Evolutionary conservation across 805 yeast species (phyloP).

Genomic region (Zygoascus flipseniorum): DNA sequence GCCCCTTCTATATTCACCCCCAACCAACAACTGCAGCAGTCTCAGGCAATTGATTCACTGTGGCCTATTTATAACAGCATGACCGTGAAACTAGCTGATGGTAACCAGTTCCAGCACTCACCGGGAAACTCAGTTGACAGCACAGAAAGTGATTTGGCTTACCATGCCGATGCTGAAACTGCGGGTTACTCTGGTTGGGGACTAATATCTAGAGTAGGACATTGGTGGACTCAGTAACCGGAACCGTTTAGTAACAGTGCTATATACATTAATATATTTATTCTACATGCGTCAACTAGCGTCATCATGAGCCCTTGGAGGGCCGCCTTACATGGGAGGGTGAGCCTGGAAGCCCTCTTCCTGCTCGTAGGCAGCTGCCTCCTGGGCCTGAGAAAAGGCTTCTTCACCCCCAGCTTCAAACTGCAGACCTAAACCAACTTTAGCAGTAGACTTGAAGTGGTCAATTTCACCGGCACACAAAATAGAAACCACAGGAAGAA

Average conservation of each 20-base stretch:
- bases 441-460: constrained; percentile 69
- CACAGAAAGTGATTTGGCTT: background rate
- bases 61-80: background rate
- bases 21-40: background rate
- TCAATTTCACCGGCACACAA: constrained; percentile 89
- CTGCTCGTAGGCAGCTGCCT: constrained; percentile 8
- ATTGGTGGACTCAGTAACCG: constrained; percentile 12
- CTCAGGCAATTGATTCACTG: background rate
- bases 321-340: constrained; percentile 20
- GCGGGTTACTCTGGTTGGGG: constrained; percentile 19
- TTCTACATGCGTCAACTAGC: background rate
- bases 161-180: constrained; percentile 16
- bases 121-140: background rate
- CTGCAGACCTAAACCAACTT: constrained; percentile 89
- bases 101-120: background rate
- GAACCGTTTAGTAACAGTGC: background rate
- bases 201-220: constrained; percentile 9
- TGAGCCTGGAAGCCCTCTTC: constrained; percentile 18
- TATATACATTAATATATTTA: background rate
- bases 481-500: constrained; percentile 83
- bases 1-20: background rate
- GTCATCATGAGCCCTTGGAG: background rate
- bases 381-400: constrained; percentile 49
- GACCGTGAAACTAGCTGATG: background rate
- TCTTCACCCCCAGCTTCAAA: constrained; percentile 94